Base-by-base conservation (phyloP, 2,329 filamentous ascomycete species). In the Herpotrichia juniperi region DNA sequence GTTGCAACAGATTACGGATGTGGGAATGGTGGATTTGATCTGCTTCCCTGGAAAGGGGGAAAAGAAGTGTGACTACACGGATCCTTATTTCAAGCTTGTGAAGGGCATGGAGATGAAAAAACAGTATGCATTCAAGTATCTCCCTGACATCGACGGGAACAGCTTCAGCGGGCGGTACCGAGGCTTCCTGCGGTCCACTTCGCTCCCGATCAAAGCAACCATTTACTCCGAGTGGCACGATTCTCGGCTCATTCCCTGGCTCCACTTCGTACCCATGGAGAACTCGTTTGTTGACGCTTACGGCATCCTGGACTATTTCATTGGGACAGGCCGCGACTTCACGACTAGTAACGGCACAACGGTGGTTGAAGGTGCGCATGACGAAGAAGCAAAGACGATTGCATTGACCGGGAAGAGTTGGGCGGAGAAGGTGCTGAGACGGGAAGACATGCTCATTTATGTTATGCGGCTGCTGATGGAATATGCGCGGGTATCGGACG, bases 171-270 rank as follows among this genome's bases (percentile, higher is more conserved):
- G 74, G 7, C 68, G 76, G 12, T 77, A 74, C 47, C 66, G 68
- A 7, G 67, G 62, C 0, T 91, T 93, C 68, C 76, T 93, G 21
- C 79, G 83, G 28, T 89, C 85, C 25, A 89, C 84, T 2, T 87
- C 83, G 14, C 71, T 93, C 8, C 88, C 88, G 0, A 84, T 94
- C 74, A 94, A 93, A 75, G 84, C 87, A 5, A 91, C 90, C 0
- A 77, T 93, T 19, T 94, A 87, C 74, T 81, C 83, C 17, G 90
- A 94, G 69, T 94, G 90, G 90, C 90, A 93, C 65, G 89, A 93
- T 68, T 78, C 58, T 63, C 78, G 68, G 61, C 78, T 93, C 1
- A 78, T 91, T 2, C 81, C 88, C 0, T 94, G 90, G 90, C 85
- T 85, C 63, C 90, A 94, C 72, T 93, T 90, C 62, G 86, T 92